These are phyloP conservation scores for Claviceps quebecensis DNA, from an alignment of 2,329 filamentous ascomycete genomes.

Conservation along the genomic window DNA sequence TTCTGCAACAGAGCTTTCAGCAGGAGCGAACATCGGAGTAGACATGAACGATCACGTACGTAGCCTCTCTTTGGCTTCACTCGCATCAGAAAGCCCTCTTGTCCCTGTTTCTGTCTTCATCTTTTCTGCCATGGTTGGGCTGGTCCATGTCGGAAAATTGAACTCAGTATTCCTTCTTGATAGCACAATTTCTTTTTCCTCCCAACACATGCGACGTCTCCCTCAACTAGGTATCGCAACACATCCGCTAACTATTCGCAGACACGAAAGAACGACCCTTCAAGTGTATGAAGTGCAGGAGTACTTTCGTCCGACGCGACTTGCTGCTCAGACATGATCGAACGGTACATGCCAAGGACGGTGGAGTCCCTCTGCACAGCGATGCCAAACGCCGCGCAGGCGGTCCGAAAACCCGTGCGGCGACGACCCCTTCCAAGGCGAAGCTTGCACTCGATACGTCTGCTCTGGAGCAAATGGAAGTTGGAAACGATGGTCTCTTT, in stretches of 20 bases:
- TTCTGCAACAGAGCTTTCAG: constrained; percentile 97
- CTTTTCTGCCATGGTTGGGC: background rate
- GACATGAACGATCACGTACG: constrained; percentile 97
- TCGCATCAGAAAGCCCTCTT: background rate
- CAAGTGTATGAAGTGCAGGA: constrained; percentile 96
- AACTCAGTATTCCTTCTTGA: background rate
- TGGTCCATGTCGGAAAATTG: background rate
- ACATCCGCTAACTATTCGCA: constrained; percentile 23
- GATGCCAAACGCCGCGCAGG: constrained; percentile 77
- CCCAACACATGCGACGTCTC: constrained; percentile 4
- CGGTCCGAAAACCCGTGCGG: constrained; percentile 51
- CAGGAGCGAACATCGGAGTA: constrained; percentile 88
- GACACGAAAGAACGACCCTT: constrained; percentile 98
- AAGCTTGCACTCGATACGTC: constrained; percentile 69
- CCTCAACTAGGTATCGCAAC: background rate
- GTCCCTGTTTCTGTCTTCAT: background rate
- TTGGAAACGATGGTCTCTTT: constrained; percentile 77
- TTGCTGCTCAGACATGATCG: constrained; percentile 92
- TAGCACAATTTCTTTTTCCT: background rate
- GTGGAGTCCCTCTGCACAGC: constrained; percentile 82
- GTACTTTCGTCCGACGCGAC: constrained; percentile 95
- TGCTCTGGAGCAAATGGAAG: constrained; percentile 83
- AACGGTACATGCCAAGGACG: constrained; percentile 97
- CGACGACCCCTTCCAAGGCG: constrained; percentile 57
- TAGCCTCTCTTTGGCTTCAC: constrained; percentile 18